phyloP scores from a whole-genome alignment of 192 early-diverging fungal species.

The Mortierella antarctica region DNA sequence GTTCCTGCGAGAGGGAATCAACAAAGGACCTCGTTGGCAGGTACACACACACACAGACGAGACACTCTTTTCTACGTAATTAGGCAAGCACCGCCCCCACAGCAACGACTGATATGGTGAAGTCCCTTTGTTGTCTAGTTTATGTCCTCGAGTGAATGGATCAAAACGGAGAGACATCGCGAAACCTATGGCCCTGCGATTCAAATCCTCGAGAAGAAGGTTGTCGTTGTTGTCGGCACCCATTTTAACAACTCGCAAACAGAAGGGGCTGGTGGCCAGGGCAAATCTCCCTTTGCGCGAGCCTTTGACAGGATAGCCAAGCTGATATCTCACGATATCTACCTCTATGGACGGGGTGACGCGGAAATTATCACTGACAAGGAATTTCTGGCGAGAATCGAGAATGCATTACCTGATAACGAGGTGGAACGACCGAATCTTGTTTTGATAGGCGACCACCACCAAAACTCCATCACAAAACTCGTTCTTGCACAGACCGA shows the following conservation, averaged over 20 bases:
- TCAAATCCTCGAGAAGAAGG: conserved; percentile 32
- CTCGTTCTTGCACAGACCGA: conserved; percentile 34
- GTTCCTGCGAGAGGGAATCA: conserved; percentile 7
- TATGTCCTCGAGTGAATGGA: conserved; percentile 22
- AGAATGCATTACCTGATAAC: neutral
- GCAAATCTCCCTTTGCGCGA: neutral
- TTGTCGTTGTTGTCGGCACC: conserved; percentile 27
- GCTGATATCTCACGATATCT: conserved; percentile 72
- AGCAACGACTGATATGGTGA: too few relatives aligned
- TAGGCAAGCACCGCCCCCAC: too few relatives aligned
- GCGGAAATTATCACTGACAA: conserved; percentile 68
- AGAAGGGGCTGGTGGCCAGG: neutral
- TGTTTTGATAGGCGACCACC: conserved; percentile 69
- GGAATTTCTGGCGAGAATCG: conserved; percentile 56
- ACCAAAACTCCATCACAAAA: conserved; percentile 66
- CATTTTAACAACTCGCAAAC: conserved; percentile 18
- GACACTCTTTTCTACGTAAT: too few relatives aligned
- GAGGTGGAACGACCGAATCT: conserved; percentile 55
- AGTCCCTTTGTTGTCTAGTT: conserved; percentile 1
- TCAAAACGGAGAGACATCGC: conserved; percentile 60
- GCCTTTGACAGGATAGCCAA: conserved; percentile 63
- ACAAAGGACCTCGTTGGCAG: conserved; percentile 18
- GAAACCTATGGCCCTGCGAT: conserved; percentile 75
- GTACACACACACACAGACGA: neutral
- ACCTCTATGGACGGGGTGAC: conserved; percentile 70